Evolutionary conservation across 305 asterid species (phyloP), one percentile per base, ranked within the genome.

Genomic region (Fraxinus angustifolia): DNA sequence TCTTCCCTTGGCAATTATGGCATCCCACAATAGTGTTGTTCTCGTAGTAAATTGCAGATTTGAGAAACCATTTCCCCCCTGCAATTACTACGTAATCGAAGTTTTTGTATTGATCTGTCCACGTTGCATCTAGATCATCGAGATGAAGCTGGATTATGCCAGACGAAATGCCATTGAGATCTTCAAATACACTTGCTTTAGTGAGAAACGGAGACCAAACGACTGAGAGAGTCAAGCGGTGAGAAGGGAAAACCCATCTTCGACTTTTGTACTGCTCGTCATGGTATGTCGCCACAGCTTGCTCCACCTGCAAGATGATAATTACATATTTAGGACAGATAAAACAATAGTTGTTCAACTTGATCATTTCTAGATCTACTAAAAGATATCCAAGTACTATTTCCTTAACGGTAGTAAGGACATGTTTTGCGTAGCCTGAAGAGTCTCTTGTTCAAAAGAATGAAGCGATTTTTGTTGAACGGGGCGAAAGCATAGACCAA

Each of bases 1-100:
- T 94, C 80, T 84, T 71, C 56, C 88, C 85, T 8, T 81, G 79
- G 80, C 98, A 94, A 72, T 86, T 80, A 74, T 94, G 98, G 88
- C 98, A 94, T 58, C 98, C 97, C 28, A 87, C 78, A 3, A 88
- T 48, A 1, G 84, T 85, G 16, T 80, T 83, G 87, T 90, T 91
- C 84, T 90, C 94, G 16, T 87, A 89, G 87, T 91, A 94, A 14
- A 91, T 74, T 8, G 95, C 92, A 1, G 86, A 72, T 82, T 89
- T 94, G 73, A 93, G 93, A 85, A 88, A 94, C 98, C 97, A 94
- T 79, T 94, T 89, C 0, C 97, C 94, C 23, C 96, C 98, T 0
- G 90, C 94, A 3, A 89, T 82, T 11, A 91, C 65, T 6, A 88
- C 76, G 26, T 89, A 86, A 72, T 94, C 94, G 28, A 91, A 84